Conservation (phyloP, 2,329 filamentous ascomycete species). For the Trichophyton simii region DNA sequence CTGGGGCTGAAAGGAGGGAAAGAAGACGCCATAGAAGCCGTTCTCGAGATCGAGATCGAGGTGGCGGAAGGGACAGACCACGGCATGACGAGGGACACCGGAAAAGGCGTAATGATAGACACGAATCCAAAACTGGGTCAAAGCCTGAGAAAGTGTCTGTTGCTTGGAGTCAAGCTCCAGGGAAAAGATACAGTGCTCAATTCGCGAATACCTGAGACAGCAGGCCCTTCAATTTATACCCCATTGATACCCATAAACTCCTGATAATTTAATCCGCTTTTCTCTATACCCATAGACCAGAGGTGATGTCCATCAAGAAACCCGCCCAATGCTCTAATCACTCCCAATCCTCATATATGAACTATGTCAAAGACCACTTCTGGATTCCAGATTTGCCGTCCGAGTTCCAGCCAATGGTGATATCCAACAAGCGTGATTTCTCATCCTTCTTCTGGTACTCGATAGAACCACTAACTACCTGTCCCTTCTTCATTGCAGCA, state of each 20-base stretch:
- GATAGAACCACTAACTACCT: conserved; percentile 53
- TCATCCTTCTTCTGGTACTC: conserved; percentile 57
- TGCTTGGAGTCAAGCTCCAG: conserved; percentile 4
- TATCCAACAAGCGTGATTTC: conserved; percentile 55
- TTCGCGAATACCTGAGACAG: conserved; percentile 4
- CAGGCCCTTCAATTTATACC: background rate
- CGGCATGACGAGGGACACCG: background rate
- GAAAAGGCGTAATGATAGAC: conserved; percentile 2
- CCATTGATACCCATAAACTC: background rate
- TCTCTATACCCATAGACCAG: background rate
- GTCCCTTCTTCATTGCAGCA: conserved; percentile 39
- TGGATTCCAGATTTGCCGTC: conserved; percentile 28
- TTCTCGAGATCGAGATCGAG: conserved; percentile 15
- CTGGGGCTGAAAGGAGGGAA: conserved; percentile 13
- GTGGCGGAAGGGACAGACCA: conserved; percentile 6
- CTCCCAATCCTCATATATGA: background rate
- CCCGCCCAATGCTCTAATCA: background rate
- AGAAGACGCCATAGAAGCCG: conserved; percentile 7
- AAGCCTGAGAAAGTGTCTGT: background rate
- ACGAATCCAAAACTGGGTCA: background rate
- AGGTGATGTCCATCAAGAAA: background rate
- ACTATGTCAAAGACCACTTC: conserved; percentile 30
- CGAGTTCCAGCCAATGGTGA: conserved; percentile 51
- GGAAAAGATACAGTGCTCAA: conserved; percentile 11
- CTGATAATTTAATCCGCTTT: background rate